phyloP scores from a whole-genome alignment of 2,329 filamentous ascomycete species.

The Hymenoscyphus scutula region DNA sequence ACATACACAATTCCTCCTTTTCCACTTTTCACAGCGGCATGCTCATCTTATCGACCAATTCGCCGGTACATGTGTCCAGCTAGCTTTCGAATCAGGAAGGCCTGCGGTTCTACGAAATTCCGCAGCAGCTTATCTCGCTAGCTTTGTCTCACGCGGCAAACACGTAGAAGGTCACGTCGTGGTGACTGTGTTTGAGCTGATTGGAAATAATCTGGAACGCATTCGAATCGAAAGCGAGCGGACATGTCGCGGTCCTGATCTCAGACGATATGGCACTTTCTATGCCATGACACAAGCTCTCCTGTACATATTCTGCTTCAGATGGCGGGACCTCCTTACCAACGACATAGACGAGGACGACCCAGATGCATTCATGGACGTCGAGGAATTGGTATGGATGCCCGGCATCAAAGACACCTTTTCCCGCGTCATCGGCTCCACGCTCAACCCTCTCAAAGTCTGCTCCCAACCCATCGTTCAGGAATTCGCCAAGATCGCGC shows the following conservation, averaged over 20 bases:
- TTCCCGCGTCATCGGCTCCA: slow-evolving; percentile 75
- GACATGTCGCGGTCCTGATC: slow-evolving; percentile 77
- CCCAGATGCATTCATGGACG: slow-evolving; percentile 55
- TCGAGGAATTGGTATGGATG: slow-evolving; percentile 76
- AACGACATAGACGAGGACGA: slow-evolving; percentile 62
- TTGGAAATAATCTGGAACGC: slow-evolving; percentile 73
- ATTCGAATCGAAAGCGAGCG: slow-evolving; percentile 72
- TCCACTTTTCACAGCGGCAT: slow-evolving; percentile 87
- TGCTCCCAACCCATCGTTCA: slow-evolving; percentile 87
- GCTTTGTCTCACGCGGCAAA: slow-evolving; percentile 87
- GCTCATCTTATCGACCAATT: slow-evolving; percentile 79
- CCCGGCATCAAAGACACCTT: slow-evolving; percentile 71
- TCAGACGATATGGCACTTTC: slow-evolving; percentile 65
- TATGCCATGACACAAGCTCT: slow-evolving; percentile 69
- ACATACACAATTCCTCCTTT: slow-evolving; percentile 92
- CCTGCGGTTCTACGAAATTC: slow-evolving; percentile 76
- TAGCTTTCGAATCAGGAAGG: slow-evolving; percentile 62
- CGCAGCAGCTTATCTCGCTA: slow-evolving; percentile 87
- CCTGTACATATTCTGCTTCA: slow-evolving; percentile 85
- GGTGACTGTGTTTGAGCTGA: slow-evolving; percentile 76
- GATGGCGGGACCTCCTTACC: slow-evolving; percentile 85
- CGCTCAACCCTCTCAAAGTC: slow-evolving; percentile 92
- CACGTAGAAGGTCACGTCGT: slow-evolving; percentile 74
- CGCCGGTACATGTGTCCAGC: slow-evolving; percentile 70
- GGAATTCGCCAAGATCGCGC: slow-evolving; percentile 85